These are phyloP conservation scores for Boletus vermiculosoides DNA, from an alignment of 768 basidiomycete species.

Conservation along the genomic window DNA sequence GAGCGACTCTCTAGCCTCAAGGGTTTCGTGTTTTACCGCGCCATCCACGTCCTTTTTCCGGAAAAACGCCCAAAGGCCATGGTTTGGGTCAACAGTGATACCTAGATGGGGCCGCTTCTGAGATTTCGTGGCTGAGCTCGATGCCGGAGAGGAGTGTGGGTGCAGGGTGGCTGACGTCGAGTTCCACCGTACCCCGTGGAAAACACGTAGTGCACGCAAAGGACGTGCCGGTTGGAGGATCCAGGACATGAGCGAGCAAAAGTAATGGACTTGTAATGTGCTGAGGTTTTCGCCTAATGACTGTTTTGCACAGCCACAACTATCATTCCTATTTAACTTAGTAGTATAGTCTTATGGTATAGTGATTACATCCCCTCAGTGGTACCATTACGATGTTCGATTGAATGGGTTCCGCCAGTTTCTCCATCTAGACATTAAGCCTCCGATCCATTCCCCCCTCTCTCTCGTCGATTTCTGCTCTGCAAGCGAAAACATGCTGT, in stretches of 20 bases:
- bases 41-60: constrained; percentile 54
- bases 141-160: background rate
- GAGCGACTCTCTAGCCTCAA: constrained; percentile 34
- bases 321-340: too few species aligned
- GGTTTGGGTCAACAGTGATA: constrained; percentile 51
- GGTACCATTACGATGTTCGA: too few species aligned
- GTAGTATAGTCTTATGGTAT: background rate
- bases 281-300: too few species aligned
- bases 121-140: constrained; percentile 19
- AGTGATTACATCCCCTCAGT: background rate
- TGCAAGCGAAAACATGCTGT: background rate
- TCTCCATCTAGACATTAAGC: background rate
- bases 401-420: background rate
- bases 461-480: background rate
- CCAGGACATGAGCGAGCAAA: constrained; percentile 19
- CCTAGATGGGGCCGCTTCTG: constrained; percentile 43
- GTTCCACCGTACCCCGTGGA: constrained; percentile 19
- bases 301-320: constrained; percentile 19
- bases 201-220: constrained; percentile 14
- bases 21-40: constrained; percentile 51
- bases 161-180: constrained; percentile 14
- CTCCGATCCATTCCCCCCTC: too few species aligned
- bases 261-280: too few species aligned
- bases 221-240: constrained; percentile 22
- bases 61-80: constrained; percentile 80